Percentiles rank a stretch among this genome's conserved stretches.
These are phyloP conservation scores for Lophiotrema nucula DNA, from an alignment of 495 filamentous ascomycete genomes.

Conservation along the genomic window DNA sequence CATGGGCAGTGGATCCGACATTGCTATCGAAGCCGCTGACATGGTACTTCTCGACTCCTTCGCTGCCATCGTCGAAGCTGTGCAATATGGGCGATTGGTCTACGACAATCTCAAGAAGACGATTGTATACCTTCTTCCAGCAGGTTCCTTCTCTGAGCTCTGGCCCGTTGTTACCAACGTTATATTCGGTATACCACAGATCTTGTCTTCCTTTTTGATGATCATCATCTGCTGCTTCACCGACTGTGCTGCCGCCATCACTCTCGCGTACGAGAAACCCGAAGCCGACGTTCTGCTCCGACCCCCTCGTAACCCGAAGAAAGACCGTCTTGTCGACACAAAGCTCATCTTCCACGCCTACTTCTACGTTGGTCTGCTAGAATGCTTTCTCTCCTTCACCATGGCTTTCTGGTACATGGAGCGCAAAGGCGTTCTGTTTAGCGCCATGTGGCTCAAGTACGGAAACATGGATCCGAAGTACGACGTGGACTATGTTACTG, in stretches of 20 bases:
- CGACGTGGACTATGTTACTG: conserved; percentile 39
- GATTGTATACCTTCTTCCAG: conserved; percentile 57
- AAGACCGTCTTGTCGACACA: conserved; percentile 64
- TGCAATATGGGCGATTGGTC: conserved; percentile 58
- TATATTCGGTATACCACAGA: conserved; percentile 65
- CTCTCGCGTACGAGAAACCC: conserved; percentile 67
- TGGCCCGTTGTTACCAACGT: conserved; percentile 69
- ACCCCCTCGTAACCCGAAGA: conserved; percentile 57
- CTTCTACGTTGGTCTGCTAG: conserved; percentile 59
- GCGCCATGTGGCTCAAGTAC: conserved; percentile 59
- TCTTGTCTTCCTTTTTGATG: conserved; percentile 68
- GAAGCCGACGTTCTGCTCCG: conserved; percentile 66
- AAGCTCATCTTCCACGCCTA: conserved; percentile 64
- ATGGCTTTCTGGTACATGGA: conserved; percentile 68
- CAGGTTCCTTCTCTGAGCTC: conserved; percentile 67
- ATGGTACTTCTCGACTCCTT: conserved; percentile 70
- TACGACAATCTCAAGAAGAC: conserved; percentile 61
- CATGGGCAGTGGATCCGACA: conserved; percentile 53
- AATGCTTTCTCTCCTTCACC: conserved; percentile 58
- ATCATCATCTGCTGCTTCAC: conserved; percentile 62
- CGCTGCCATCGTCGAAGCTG: conserved; percentile 63
- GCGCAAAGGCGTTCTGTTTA: conserved; percentile 57
- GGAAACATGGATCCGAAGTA: conserved; percentile 39
- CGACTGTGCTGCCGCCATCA: conserved; percentile 61
- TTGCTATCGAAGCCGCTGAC: conserved; percentile 69